These are phyloP conservation scores for Fusarium goolgardi DNA, from an alignment of 2,329 filamentous ascomycete species.

Conservation along the genomic window DNA sequence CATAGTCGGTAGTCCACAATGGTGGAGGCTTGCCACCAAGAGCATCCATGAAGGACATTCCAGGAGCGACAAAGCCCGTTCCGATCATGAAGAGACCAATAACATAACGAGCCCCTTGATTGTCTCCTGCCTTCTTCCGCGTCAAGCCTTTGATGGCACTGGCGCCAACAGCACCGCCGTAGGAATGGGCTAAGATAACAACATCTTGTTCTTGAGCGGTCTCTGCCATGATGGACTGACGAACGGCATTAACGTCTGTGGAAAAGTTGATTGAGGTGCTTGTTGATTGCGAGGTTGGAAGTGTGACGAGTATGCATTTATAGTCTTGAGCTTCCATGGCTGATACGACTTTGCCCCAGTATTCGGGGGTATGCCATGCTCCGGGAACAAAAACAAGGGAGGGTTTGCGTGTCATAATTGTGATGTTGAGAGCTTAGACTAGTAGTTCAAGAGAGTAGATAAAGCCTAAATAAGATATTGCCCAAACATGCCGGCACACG, in stretches of 20 bases:
- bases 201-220: conserved; percentile 55
- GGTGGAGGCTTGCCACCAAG: conserved; percentile 58
- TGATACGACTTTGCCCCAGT: conserved; percentile 52
- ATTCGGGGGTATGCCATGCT: conserved; percentile 58
- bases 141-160: conserved; percentile 60
- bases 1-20: conserved; percentile 53
- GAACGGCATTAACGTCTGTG: conserved; percentile 56
- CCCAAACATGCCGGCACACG: accelerated
- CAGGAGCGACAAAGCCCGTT: conserved; percentile 56
- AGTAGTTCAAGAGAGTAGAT: neutral
- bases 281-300: conserved; percentile 53
- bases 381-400: conserved; percentile 60
- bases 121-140: neutral
- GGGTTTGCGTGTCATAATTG: conserved; percentile 43
- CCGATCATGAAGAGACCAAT: conserved; percentile 59
- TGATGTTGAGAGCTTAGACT: neutral
- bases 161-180: conserved; percentile 59
- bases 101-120: conserved; percentile 50
- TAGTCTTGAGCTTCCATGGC: conserved; percentile 50
- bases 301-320: conserved; percentile 52
- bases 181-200: conserved; percentile 61
- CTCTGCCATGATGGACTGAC: conserved; percentile 52
- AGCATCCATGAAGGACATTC: conserved; percentile 55
- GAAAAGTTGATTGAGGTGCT: conserved; percentile 54
- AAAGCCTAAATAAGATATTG: accelerated